These are phyloP conservation scores for Verticillium isaacii DNA, from an alignment of 2,329 filamentous ascomycete species.

Conservation along the genomic window DNA sequence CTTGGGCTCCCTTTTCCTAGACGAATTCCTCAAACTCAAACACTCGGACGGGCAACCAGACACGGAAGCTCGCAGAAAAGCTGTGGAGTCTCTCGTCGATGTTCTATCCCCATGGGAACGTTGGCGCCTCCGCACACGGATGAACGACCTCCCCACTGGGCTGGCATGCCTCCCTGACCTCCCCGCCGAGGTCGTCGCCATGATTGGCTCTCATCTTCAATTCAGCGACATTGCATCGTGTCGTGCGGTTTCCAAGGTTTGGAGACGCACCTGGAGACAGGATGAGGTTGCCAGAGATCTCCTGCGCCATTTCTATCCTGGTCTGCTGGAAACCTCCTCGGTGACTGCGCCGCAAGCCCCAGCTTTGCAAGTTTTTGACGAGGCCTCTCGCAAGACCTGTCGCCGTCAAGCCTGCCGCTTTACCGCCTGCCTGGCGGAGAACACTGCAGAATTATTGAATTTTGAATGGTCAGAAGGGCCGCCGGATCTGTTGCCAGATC, in stretches of 20 bases:
- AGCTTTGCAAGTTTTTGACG: background rate
- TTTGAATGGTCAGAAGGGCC: background rate
- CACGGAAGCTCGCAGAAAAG: background rate
- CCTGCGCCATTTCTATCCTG: background rate
- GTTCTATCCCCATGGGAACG: conserved; percentile 2
- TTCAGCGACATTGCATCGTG: background rate
- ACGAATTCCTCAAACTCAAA: background rate
- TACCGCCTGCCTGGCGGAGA: background rate
- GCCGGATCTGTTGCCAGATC: background rate
- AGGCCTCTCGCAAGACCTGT: background rate
- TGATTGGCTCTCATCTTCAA: background rate
- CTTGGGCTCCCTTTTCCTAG: too few relatives aligned
- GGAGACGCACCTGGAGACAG: background rate
- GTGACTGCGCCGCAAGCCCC: background rate
- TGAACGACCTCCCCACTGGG: background rate
- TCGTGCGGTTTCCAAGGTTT: conserved; percentile 1
- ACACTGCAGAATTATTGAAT: background rate
- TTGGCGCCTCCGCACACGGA: background rate
- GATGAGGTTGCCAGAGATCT: background rate
- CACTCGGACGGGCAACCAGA: background rate
- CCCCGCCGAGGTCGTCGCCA: background rate
- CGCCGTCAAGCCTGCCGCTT: background rate
- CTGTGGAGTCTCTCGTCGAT: background rate
- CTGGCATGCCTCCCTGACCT: background rate
- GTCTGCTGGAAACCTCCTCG: background rate